Evolutionary conservation across 129 eudicot genomes (phyloP).

Genomic region (Centaurea solstitialis): DNA sequence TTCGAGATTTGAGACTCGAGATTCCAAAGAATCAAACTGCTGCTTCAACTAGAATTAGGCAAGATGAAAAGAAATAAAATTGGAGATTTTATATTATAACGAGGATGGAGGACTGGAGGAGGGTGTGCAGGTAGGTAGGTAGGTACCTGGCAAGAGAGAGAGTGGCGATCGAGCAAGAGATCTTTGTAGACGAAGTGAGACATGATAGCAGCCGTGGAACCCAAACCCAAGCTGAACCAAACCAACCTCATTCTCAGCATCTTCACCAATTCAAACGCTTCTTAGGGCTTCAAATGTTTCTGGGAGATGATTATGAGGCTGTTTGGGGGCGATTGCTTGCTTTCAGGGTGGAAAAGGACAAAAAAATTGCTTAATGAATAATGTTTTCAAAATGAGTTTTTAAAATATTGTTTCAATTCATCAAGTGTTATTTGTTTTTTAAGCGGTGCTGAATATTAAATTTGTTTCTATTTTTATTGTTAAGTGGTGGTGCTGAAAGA

Average conservation of each 20-base stretch:
- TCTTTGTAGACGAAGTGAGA: constrained; percentile 32
- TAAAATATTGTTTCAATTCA: no score
- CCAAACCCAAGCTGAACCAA: constrained; percentile 30
- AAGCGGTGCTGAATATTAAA: no score
- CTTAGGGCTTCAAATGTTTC: constrained; percentile 17
- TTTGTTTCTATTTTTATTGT: no score
- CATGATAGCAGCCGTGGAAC: constrained; percentile 26
- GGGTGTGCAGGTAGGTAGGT: background rate
- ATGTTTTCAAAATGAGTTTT: no score
- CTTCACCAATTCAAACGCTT: background rate
- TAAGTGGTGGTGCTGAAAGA: no score
- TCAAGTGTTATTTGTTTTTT: no score
- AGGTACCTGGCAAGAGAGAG: constrained; percentile 31
- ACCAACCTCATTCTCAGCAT: constrained; percentile 23
- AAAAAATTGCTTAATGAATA: no score
- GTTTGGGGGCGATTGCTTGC: no score
- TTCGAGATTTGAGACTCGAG: constrained; percentile 30
- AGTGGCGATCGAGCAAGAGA: constrained; percentile 40
- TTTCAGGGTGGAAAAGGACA: no score
- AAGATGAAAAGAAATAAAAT: background rate
- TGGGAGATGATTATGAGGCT: no score
- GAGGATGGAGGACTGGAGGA: no score
- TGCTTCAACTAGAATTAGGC: constrained; percentile 19
- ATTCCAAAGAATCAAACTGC: constrained; percentile 30
- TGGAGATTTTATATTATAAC: background rate